Evolutionary conservation across 176 grass and related monocot genomes (phyloP), one percentile per base, ranked within the genome.

Genomic region (Coix lacrymajobi): DNA sequence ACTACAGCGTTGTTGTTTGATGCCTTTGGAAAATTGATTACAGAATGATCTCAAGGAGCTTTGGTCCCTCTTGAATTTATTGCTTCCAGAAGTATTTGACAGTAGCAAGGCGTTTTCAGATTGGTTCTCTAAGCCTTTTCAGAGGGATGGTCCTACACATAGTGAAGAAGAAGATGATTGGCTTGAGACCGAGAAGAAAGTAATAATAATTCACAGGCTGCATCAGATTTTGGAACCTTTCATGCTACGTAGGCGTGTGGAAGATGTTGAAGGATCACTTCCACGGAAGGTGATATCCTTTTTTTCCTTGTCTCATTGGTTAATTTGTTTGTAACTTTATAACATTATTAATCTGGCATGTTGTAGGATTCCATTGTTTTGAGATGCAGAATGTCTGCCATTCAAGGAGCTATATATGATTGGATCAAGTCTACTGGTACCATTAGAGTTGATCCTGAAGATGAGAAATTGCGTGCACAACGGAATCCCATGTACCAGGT

Each of bases 41-140:
- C 89, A 99, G 97, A 99, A 99, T 87, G 97, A 99, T 88, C 84
- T 99, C 58, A 99, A 99, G 89, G 97, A 99, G 71, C 91, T 99
- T 40, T 99, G 97, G 97, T 99, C 97, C 86, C 89, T 99, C 44
- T 67, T 99, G 73, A 99, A 99, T 84, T 83, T 99, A 48, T 89
- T 99, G 77, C 89, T 99, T 40, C 97, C 97, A 62, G 97, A 99
- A 91, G 93, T 99, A 79, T 99, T 99, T 67, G 97, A 99, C 71
- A 99, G 95, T 87, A 88, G 94, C 25, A 99, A 93, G 85, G 97
- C 97, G 61, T 99, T 99, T 85, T 93, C 96, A 75, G 97, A 99
- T 90, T 99, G 97, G 97, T 99, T 99, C 91, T 99, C 97, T 49
- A 95, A 95, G 85, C 93, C 93, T 34, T 95, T 95, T 83, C 93